Evolutionary conservation across 164 flowering plant genomes (phyloP), one percentile per base, ranked within the genome.

Genomic region (Houttuynia cordata): DNA sequence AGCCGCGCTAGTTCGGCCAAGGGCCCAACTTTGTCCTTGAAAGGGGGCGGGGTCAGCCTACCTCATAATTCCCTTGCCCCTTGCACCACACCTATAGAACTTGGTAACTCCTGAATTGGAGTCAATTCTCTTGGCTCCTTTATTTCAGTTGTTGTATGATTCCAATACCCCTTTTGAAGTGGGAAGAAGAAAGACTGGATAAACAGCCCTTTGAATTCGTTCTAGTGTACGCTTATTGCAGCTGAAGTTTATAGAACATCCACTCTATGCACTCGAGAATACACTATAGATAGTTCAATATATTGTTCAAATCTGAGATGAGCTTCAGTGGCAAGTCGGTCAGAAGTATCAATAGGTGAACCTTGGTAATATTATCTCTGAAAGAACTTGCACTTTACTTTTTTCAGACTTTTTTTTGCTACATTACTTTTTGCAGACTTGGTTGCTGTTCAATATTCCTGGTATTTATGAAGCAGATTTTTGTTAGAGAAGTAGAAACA

Each of bases 51-150:
- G 19, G 58, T 79, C 60, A 78, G 42, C 64, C 25, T 75, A 50
- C 79, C 77, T 12, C 59, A 67, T 7, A 79, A 78, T 69, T 51
- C 81, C 49, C 75, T 79, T 40, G 80, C 85, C 22, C 85, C 88
- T 51, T 75, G 75, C 60, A 49, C 80, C 39, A 72, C 76, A 8
- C 76, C 77, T 17, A 53, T 66, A n/a, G 80, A 78, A 69, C 71
- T 77, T 34, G 67, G 70, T 60, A 34, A 59, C 42, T 61, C 74
- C 67, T 74, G 73, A 71, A 37, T 68, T 65, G 21, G 42, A 39
- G 58, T 61, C 52, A 53, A 20, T 50, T 50, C 41, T 20, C 57
- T 25, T 70, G 75, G 69, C 74, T 73, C 71, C 67, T 66, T 17
- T 45, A 45, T 45, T 45, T 45, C 14, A 8, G 49, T 45, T 8